These are phyloP conservation scores for Anthracocystis walkeri DNA, from an alignment of 1,284 basidiomycete genomes.

Conservation along the genomic window DNA sequence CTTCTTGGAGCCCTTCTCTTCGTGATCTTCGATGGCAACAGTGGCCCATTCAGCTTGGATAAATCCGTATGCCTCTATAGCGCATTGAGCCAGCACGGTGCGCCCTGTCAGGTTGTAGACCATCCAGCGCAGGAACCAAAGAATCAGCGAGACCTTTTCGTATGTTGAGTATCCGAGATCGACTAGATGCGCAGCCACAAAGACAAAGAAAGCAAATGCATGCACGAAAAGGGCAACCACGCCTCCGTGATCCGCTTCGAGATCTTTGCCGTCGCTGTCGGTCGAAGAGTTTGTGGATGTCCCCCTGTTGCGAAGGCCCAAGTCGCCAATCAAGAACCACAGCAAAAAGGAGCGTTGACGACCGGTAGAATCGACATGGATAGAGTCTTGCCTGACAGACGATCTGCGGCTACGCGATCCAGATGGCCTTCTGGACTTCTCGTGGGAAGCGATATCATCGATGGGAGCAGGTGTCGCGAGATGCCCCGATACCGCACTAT, in stretches of 20 bases:
- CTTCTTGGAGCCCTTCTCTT: conserved; percentile 48
- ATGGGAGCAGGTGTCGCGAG: background rate
- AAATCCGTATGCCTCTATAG: conserved; percentile 60
- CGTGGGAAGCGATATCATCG: background rate
- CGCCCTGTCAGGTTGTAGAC: conserved; percentile 61
- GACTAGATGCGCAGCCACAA: conserved; percentile 61
- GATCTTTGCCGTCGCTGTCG: background rate
- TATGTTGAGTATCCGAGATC: conserved; percentile 52
- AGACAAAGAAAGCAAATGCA: conserved; percentile 56
- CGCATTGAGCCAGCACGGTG: conserved; percentile 62
- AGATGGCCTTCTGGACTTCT: background rate
- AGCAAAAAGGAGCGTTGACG: conserved; percentile 51
- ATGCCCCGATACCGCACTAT: background rate
- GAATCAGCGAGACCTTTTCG: conserved; percentile 38
- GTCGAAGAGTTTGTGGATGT: background rate
- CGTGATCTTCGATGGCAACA: conserved; percentile 65
- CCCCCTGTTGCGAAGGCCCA: conserved; percentile 40
- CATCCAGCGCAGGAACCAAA: conserved; percentile 66
- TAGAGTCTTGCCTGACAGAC: conserved; percentile 4
- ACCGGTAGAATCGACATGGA: conserved; percentile 38
- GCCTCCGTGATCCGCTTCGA: conserved; percentile 33
- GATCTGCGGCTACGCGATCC: conserved; percentile 5
- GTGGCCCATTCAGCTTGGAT: conserved; percentile 65
- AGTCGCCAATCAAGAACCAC: conserved; percentile 61
- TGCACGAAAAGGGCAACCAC: conserved; percentile 30